These are phyloP conservation scores for Salicornia ramosissima DNA, from an alignment of 148 eudicot genomes.

Conservation along the genomic window DNA sequence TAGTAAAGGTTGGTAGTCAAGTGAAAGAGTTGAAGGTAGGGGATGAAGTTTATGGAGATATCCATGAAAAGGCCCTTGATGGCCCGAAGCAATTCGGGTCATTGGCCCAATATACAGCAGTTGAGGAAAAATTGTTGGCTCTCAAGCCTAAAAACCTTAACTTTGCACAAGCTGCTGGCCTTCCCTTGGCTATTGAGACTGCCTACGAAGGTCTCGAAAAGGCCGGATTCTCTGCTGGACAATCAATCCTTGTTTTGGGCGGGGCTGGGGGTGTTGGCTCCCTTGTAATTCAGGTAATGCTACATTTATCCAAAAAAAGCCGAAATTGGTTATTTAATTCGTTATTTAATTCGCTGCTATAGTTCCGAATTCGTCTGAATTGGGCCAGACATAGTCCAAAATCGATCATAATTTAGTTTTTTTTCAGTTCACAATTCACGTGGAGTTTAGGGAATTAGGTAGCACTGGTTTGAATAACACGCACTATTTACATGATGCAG, in stretches of 20 bases:
- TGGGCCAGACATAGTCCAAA: too few species aligned
- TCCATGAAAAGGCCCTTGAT: constrained; percentile 60
- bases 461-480: too few species aligned
- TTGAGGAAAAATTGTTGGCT: constrained; percentile 79
- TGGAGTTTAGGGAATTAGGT: too few species aligned
- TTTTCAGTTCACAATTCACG: too few species aligned
- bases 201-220: constrained; percentile 92
- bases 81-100: constrained; percentile 80
- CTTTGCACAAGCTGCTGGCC: constrained; percentile 76
- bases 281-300: constrained; percentile 73
- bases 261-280: constrained; percentile 99
- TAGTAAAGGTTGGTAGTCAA: constrained; percentile 75
- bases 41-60: constrained; percentile 87
- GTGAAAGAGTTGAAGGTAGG: constrained; percentile 73
- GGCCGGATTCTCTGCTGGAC: constrained; percentile 69
- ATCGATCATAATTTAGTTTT: too few species aligned
- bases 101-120: constrained; percentile 84
- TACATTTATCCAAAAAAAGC: neutral
- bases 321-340: too few species aligned
- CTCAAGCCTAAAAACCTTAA: constrained; percentile 68
- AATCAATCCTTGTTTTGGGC: constrained; percentile 79
- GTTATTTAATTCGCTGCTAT: too few species aligned
- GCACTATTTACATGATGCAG: too few species aligned
- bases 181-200: constrained; percentile 86
- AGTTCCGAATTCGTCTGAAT: too few species aligned